Percentiles rank a stretch among this genome's conserved stretches.
These are phyloP conservation scores for Geosmithia putterillii DNA, from an alignment of 2,329 filamentous ascomycete species.

Conservation along the genomic window DNA sequence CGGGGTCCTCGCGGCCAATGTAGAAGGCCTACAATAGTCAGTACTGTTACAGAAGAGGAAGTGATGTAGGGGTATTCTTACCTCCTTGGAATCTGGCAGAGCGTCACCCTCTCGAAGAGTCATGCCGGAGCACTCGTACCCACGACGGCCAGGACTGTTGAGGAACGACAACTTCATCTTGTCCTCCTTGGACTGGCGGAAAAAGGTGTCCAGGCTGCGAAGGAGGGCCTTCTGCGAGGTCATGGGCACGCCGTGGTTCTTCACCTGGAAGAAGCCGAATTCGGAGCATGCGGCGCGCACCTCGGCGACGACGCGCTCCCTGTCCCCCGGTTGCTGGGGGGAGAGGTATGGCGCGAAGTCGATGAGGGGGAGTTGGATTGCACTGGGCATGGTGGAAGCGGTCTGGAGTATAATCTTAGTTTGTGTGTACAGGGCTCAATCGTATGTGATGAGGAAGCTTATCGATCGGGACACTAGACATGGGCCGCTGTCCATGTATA, in stretches of 20 bases:
- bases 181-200: constrained; percentile 11
- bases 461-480: too few species aligned
- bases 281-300: constrained; percentile 11
- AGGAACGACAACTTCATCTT: constrained; percentile 12
- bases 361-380: constrained; percentile 1
- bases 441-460: too few species aligned
- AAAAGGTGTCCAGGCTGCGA: constrained; percentile 8
- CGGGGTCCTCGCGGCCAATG: constrained; percentile 11
- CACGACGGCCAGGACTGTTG: constrained; percentile 11
- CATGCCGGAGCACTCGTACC: constrained; percentile 14
- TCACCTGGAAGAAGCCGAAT: constrained; percentile 18
- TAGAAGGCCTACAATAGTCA: constrained; percentile 7
- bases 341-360: constrained; percentile 3
- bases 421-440: too few species aligned
- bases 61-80: not conserved
- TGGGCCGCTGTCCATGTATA: too few species aligned
- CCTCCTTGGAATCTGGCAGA: constrained; percentile 13
- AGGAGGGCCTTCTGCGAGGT: constrained; percentile 9
- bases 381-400: too few species aligned
- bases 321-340: constrained; percentile 1
- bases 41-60: not conserved
- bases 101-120: constrained; percentile 12
- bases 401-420: too few species aligned
- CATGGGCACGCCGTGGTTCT: constrained; percentile 14
- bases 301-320: constrained; percentile 3